A percentile compares a stretch with the other conserved stretches of the same genome.
These are phyloP conservation scores for Rhodotorula sp. DNA, from an alignment of 1,284 basidiomycete genomes.

Conservation along the genomic window DNA sequence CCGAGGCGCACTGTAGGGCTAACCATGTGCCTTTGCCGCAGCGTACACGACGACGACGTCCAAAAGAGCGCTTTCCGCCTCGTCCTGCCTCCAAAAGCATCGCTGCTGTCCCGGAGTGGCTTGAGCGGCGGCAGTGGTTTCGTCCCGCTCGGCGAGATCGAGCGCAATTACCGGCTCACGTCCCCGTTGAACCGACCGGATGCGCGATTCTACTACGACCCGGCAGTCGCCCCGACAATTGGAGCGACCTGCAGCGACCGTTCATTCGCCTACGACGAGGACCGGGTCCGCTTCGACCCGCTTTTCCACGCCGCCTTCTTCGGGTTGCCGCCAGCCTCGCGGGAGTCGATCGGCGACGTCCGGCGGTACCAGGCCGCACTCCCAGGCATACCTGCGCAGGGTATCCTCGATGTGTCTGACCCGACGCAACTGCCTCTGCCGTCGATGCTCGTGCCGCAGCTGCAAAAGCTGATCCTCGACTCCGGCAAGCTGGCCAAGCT, in stretches of 20 bases:
- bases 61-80: not conserved
- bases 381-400: slow-evolving; percentile 64
- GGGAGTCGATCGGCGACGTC: slow-evolving; percentile 63
- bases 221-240: slow-evolving; percentile 80
- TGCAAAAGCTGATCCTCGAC: slow-evolving; percentile 93
- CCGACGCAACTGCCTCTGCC: slow-evolving; percentile 75
- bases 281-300: slow-evolving; percentile 56
- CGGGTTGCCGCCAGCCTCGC: slow-evolving; percentile 71
- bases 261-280: slow-evolving; percentile 66
- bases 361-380: slow-evolving; percentile 57
- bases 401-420: slow-evolving; percentile 69
- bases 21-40: not conserved
- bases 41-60: slow-evolving; percentile 8
- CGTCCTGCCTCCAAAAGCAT: slow-evolving; percentile 3
- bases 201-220: slow-evolving; percentile 76
- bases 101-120: slow-evolving; percentile 11
- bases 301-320: slow-evolving; percentile 71
- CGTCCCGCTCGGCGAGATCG: slow-evolving; percentile 64
- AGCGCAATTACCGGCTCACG: slow-evolving; percentile 61
- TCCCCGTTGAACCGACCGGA: slow-evolving; percentile 77
- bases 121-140: slow-evolving; percentile 49
- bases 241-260: slow-evolving; percentile 71
- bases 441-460: slow-evolving; percentile 89
- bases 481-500: slow-evolving; percentile 93
- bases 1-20: not conserved